Evolutionary conservation across 2,329 filamentous ascomycete genomes (phyloP), one percentile per base, ranked within the genome.

Genomic region (Fusarium papillatum): DNA sequence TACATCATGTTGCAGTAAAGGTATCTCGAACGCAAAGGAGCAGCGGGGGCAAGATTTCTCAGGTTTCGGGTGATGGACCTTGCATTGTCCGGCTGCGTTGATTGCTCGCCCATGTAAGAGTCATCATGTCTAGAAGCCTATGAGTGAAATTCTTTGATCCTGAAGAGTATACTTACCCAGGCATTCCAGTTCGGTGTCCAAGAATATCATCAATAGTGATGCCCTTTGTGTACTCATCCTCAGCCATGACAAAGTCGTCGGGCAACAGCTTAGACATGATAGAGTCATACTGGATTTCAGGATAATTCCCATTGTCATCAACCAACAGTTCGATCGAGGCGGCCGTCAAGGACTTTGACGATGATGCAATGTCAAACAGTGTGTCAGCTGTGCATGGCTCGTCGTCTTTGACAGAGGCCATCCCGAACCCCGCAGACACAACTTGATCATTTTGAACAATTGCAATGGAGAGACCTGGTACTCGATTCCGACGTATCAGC

Each of bases 1-100:
- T 73, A 73, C 70, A 73, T 73, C 53, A 73, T 73, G 24, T 73
- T 73, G 16, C 70, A 73, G 26, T 73, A 73, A 3, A 69, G 29
- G 6, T 73, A 73, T 3, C 38, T 53, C 9, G 43, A 50, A 17
- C 70, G 41, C 0, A 67, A 31, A 31, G 60, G 53, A 5, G 38
- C 65, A 26, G 65, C 39, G 7, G 50, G 19, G 13, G 65, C 65
- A 8, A 73, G 53, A 4, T 73, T 69, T 22, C 70, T 61, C 4
- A 73, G 11, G 16, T 73, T 73, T 19, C 65, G 38, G 0, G 70
- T 65, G 7, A 73, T 65, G 11, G 70, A 73, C 0, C 3, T 26
- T 0, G 71, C 43, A 16, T 73, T 4, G 3, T 73, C 71, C 0
- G 71, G 65, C 1, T 31, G n/a, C 16, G 17, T 1, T 19, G 70